Evolutionary conservation across 495 filamentous ascomycete species (phyloP), one percentile per base, ranked within the genome.

Genomic region (Trichodelitschia bisporula): DNA sequence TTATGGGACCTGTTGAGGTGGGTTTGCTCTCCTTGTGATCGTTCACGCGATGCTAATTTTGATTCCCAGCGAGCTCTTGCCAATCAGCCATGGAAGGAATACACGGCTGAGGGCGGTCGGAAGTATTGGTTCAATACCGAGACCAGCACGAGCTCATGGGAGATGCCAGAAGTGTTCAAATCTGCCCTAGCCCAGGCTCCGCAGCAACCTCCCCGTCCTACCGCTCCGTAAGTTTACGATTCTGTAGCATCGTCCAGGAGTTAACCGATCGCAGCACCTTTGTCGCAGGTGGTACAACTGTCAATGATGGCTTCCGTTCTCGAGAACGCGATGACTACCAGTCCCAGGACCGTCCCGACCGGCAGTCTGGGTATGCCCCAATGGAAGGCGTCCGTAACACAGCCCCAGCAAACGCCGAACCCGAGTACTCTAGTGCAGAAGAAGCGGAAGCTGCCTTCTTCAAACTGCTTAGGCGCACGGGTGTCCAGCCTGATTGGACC

Each of bases 101-200:
- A 92, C 41, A 79, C 75, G 8, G 66, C 76, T 23, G 71, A 77
- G 34, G 77, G 69, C 32, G 89, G 83, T 15, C 64, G 72, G 40
- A 79, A 84, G 44, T 97, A 97, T 47, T 97, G 83, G 80, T 69
- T 77, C 47, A 79, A 95, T 47, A 75, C 69, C 2, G 74, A 91
- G 45, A 84, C 69, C 21, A 84, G 86, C 56, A 63, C 78, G 53
- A 95, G 77, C 50, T 76, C 76, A 29, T 97, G 86, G 86, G 73
- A 82, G 34, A 89, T 92, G 63, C 84, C 84, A 31, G 74, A 79
- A 27, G 69, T 61, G 31, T 83, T 80, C 56, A 79, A 75, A 41
- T 50, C 65, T 47, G 61, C 77, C 43, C 51, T 71, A 21, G 9
- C 9, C 8, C 9, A 29, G 10, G 8, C 26, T 5, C 26, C 26